Base-by-base conservation (phyloP, 495 filamentous ascomycete genomes). In the Neurospora sp. region DNA sequence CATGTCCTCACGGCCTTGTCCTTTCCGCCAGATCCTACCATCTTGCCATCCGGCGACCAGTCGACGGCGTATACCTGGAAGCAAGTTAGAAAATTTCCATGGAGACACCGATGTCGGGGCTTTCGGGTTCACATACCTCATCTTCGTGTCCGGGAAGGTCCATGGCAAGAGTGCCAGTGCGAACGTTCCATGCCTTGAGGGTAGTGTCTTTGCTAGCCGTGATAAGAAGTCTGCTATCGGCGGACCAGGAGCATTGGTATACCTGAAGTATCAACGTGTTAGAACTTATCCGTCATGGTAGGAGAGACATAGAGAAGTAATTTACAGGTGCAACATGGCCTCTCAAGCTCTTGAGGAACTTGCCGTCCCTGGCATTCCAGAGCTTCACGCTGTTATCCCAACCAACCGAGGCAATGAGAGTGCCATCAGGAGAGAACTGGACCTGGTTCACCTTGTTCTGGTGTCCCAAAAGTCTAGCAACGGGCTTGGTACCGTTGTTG, bases 401-500 rank as follows among this genome's bases (percentile, higher is more conserved):
- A 39, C 89, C 89, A 20, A 92, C 90, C 8, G 91, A 94, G 1
- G 96, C 96, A 76, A 99, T 96, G 70, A 93, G 85, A 2, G 88
- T 85, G 72, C 93, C 94, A 76, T 97, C 93, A 0, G 94, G 93
- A 0, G 94, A 97, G 84, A 98, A 98, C 8, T 91, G 91, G 18
- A 98, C 94, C 79, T 98, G 91, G 82, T 98, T 98, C 72, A 99
- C 93, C 77, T 93, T 92, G 80, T 98, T 98, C 78, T 97, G 94
- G 79, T 99, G 96, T 10, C 96, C 96, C 35, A 94, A 81, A 70
- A 99, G 86, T 39, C 96, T 87, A n/a, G 93, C 90, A 12, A 98
- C 81, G 7, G 95, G 94, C 79, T 98, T 98, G 20, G 83, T 92
- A 14, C 86, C 84, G 20, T 91, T 90, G 70, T 82, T 86, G 20